phyloP scores from a whole-genome alignment of 441 rosid genomes.

The Pelargonium fulgidum region DNA sequence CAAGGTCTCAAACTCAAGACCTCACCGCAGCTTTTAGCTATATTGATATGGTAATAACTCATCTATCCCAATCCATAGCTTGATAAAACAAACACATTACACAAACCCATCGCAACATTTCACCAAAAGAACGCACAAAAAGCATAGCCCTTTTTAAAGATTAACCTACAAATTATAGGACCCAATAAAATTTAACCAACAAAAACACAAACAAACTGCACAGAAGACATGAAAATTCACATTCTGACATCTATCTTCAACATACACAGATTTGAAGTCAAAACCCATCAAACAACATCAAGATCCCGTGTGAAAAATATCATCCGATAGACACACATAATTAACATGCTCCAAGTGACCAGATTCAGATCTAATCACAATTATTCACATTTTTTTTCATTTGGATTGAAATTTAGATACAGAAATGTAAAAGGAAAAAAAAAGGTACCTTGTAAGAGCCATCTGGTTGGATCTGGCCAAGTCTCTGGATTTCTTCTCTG shows the following conservation, averaged over 20 bases:
- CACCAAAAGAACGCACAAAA: too few species aligned
- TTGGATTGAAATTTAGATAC: too few species aligned
- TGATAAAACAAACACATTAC: not conserved
- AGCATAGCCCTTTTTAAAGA: not conserved
- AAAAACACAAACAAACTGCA: not conserved
- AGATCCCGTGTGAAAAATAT: not conserved
- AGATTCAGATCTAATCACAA: not conserved
- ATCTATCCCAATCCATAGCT: too few species aligned
- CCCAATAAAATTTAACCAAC: not conserved
- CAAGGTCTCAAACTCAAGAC: too few species aligned
- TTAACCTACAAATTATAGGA: not conserved
- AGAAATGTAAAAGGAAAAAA: not conserved
- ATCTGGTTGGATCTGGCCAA: constrained; percentile 69
- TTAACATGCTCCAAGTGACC: not conserved
- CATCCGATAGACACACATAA: not conserved
- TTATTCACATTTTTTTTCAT: not conserved
- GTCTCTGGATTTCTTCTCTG: constrained; percentile 77
- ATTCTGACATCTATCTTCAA: not conserved
- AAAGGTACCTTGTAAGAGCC: constrained; percentile 76
- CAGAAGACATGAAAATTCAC: not conserved
- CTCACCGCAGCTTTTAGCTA: too few species aligned
- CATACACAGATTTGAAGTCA: constrained; percentile 1
- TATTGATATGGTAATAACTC: not conserved
- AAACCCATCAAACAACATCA: not conserved
- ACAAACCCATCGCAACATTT: not conserved